Evolutionary conservation across 805 yeast species (phyloP).

Genomic region (Cyberlindnera subsufficiens): DNA sequence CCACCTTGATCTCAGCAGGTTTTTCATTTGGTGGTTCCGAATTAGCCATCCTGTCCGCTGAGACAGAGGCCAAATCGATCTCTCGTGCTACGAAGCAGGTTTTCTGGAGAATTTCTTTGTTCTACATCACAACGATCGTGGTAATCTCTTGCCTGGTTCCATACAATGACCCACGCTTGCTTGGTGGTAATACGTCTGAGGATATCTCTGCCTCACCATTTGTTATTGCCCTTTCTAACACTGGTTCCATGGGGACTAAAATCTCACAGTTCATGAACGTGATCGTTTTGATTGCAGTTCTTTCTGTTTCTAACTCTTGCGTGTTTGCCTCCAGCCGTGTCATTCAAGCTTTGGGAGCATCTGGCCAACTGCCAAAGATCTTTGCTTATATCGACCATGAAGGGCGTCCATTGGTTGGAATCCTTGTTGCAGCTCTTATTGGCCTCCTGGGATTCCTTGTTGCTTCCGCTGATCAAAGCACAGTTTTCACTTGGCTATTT

Average conservation of each 20-base stretch:
- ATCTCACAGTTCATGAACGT: constrained; percentile 65
- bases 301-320: constrained; percentile 68
- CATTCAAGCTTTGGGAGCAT: constrained; percentile 55
- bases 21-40: constrained; percentile 76
- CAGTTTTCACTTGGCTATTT: constrained; percentile 59
- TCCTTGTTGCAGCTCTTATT: constrained; percentile 41
- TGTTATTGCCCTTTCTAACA: constrained; percentile 61
- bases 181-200: constrained; percentile 41
- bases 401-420: constrained; percentile 65
- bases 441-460: constrained; percentile 57
- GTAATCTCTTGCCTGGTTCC: constrained; percentile 70
- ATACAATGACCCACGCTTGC: constrained; percentile 42
- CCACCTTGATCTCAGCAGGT: constrained; percentile 74
- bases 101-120: constrained; percentile 72
- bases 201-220: constrained; percentile 76
- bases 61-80: constrained; percentile 67
- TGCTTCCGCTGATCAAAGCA: constrained; percentile 43
- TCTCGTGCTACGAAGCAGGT: constrained; percentile 61
- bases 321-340: constrained; percentile 68
- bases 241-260: constrained; percentile 52
- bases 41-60: constrained; percentile 69
- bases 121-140: constrained; percentile 56
- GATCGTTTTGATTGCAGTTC: constrained; percentile 60
- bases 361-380: constrained; percentile 55
- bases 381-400: constrained; percentile 58